A percentile compares a stretch with the other conserved stretches of the same genome.
Evolutionary conservation across 2,329 filamentous ascomycete genomes (phyloP).

Genomic region (Colletotrichum liriopes): DNA sequence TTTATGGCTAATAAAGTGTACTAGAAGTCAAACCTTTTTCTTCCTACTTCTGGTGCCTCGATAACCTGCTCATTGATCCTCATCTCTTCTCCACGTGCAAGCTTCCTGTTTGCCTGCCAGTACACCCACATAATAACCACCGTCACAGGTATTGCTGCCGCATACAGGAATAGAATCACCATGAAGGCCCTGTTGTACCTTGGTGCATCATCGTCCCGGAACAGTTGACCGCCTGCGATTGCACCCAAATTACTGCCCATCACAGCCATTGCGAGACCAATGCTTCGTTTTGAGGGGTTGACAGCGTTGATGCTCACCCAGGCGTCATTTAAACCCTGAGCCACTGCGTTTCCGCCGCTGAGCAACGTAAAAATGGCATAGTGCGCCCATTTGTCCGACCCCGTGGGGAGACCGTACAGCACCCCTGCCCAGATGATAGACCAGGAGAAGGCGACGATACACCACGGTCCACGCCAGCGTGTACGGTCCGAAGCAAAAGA

Average conservation of each 20-base stretch:
- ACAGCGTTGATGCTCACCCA: conserved; percentile 43
- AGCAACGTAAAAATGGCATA: conserved; percentile 42
- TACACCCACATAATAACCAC: conserved; percentile 45
- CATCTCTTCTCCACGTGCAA: conserved; percentile 10
- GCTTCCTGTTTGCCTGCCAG: conserved; percentile 45
- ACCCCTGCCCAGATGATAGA: conserved; percentile 40
- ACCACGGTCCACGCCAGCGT: conserved; percentile 35
- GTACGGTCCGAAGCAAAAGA: conserved; percentile 41
- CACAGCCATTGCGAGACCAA: conserved; percentile 42
- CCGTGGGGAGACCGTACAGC: conserved; percentile 26
- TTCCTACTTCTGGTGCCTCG: neutral
- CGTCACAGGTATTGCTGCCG: conserved; percentile 42
- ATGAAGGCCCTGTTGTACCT: conserved; percentile 39
- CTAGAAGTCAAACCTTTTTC: conserved; percentile 25
- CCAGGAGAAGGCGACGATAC: conserved; percentile 38
- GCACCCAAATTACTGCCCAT: conserved; percentile 43
- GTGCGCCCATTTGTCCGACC: conserved; percentile 26
- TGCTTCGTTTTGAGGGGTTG: conserved; percentile 28
- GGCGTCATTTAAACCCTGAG: conserved; percentile 41
- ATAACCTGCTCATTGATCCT: conserved; percentile 11
- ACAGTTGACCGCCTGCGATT: conserved; percentile 36
- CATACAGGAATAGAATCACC: conserved; percentile 39
- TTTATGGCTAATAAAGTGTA: neutral
- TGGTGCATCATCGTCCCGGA: conserved; percentile 37
- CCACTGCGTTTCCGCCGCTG: conserved; percentile 35